Evolutionary conservation across 2,329 filamentous ascomycete species (phyloP).

Genomic region (Rhytidhysteron rufulum): DNA sequence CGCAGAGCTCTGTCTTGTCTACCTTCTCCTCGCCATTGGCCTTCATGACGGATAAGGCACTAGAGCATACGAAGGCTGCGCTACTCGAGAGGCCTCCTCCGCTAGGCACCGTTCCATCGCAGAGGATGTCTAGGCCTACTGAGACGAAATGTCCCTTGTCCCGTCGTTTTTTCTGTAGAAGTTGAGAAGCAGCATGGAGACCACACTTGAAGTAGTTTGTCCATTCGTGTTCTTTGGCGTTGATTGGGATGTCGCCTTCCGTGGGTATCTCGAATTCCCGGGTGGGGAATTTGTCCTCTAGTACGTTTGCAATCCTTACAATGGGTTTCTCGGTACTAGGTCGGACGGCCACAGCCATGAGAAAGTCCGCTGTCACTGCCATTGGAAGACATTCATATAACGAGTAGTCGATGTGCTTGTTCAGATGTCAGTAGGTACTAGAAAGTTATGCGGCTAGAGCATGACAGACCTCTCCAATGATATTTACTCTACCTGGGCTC

Average conservation of each 20-base stretch:
- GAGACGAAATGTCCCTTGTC: slow-evolving; percentile 59
- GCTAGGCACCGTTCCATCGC: slow-evolving; percentile 87
- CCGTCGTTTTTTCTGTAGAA: slow-evolving; percentile 65
- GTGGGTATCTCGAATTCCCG: slow-evolving; percentile 69
- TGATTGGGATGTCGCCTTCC: slow-evolving; percentile 61
- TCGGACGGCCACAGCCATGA: slow-evolving; percentile 71
- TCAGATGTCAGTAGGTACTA: slow-evolving; percentile 11
- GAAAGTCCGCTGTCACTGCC: slow-evolving; percentile 86
- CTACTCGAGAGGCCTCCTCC: slow-evolving; percentile 92
- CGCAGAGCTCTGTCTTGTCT: slow-evolving; percentile 87
- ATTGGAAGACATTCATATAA: slow-evolving; percentile 94
- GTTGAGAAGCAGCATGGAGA: slow-evolving; percentile 72
- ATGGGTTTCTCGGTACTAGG: slow-evolving; percentile 53
- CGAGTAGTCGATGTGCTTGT: slow-evolving; percentile 89
- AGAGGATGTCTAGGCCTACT: slow-evolving; percentile 77
- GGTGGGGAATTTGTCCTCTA: slow-evolving; percentile 69
- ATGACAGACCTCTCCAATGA: slow-evolving; percentile 74
- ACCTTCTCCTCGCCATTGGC: slow-evolving; percentile 76
- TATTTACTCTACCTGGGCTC: slow-evolving; percentile 92
- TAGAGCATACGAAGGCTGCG: slow-evolving; percentile 88
- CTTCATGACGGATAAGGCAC: slow-evolving; percentile 79
- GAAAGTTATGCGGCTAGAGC: not conserved
- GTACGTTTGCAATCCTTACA: slow-evolving; percentile 77
- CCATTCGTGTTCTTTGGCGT: slow-evolving; percentile 85
- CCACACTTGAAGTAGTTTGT: slow-evolving; percentile 98